A percentile compares a stretch with the other conserved stretches of the same genome.
phyloP scores from a whole-genome alignment of 768 basidiomycete genomes.

The Gyrodon lividus region DNA sequence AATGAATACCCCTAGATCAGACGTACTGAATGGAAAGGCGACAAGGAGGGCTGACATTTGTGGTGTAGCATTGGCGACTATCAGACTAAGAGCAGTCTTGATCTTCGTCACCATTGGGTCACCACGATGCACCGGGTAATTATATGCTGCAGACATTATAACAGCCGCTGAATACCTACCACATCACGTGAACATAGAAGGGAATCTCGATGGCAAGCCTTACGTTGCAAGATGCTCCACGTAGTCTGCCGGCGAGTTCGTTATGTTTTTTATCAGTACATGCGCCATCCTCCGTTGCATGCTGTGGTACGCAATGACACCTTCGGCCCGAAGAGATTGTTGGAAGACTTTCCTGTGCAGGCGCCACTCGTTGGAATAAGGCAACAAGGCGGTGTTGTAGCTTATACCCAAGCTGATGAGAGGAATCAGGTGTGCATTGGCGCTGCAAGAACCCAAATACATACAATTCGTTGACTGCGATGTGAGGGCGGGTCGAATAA shows the following conservation, averaged over 20 bases:
- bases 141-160: conserved; percentile 5
- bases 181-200: not conserved
- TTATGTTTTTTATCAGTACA: not conserved
- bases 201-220: too few species aligned
- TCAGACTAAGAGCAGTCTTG: not conserved
- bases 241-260: not conserved
- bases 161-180: conserved; percentile 23
- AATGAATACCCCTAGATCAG: not conserved
- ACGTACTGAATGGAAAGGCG: conserved; percentile 2
- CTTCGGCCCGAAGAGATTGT: conserved; percentile 12
- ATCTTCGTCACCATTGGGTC: not conserved
- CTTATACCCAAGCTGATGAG: conserved; percentile 8
- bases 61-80: not conserved
- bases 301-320: not conserved
- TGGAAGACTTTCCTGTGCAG: conserved; percentile 14
- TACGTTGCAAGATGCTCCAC: conserved; percentile 17
- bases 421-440: too few species aligned
- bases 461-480: conserved; percentile 10
- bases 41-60: not conserved
- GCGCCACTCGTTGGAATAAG: conserved; percentile 14
- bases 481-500: conserved; percentile 8
- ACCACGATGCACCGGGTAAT: not conserved
- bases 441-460: too few species aligned
- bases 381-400: conserved; percentile 9
- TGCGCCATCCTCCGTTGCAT: not conserved